phyloP scores from a whole-genome alignment of 345 rosid genomes.

The Lepidium africanum region DNA sequence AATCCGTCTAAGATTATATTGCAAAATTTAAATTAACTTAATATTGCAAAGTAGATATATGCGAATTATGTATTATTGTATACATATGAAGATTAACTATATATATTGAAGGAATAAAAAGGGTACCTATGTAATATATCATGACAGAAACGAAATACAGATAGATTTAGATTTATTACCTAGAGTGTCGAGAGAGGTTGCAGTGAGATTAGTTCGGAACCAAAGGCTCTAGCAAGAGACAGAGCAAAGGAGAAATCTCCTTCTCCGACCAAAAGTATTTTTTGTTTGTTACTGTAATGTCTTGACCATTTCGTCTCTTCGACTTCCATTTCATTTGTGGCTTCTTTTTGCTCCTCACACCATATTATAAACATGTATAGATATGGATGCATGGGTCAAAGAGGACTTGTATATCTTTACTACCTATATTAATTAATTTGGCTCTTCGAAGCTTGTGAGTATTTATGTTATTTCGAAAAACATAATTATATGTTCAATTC shows the following conservation, averaged over 20 bases:
- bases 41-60: not conserved
- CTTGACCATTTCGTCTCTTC: slow-evolving; percentile 26
- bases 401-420: not conserved
- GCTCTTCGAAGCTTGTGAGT: slow-evolving; percentile 15
- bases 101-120: not conserved
- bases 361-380: not conserved
- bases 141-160: not conserved
- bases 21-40: not conserved
- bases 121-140: not conserved
- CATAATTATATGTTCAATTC: not conserved
- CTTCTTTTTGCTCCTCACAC: not conserved
- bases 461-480: not conserved
- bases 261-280: slow-evolving; percentile 47
- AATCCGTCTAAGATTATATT: not conserved
- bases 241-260: slow-evolving; percentile 51
- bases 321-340: not conserved
- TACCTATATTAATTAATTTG: not conserved
- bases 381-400: slow-evolving; percentile 4
- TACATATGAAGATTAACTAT: not conserved
- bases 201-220: slow-evolving; percentile 37
- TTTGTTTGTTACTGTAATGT: slow-evolving; percentile 33
- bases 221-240: slow-evolving; percentile 43
- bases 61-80: too few species aligned
- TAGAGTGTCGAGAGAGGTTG: slow-evolving; percentile 39
- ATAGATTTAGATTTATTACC: not conserved